phyloP scores from a whole-genome alignment of 176 grass and related monocot species.

The Bromus sterilis region DNA sequence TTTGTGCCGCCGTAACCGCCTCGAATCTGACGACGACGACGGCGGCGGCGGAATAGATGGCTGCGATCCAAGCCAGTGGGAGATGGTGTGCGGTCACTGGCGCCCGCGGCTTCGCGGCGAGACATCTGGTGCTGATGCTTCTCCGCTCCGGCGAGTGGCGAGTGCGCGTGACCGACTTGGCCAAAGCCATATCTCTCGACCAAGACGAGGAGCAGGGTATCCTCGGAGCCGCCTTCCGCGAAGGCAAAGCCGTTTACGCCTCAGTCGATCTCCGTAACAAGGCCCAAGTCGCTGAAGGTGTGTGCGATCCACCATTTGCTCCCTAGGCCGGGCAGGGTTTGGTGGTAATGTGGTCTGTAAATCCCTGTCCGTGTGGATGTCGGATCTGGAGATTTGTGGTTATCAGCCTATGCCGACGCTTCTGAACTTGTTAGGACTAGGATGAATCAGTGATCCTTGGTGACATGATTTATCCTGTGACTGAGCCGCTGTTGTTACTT shows the following conservation, averaged over 20 bases:
- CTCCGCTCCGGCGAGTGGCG: conserved; percentile 67
- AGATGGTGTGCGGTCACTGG: conserved; percentile 87
- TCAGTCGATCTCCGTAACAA: conserved; percentile 79
- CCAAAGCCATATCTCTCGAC: conserved; percentile 54
- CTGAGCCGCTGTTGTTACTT: not conserved
- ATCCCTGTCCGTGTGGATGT: not conserved
- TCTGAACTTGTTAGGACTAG: not conserved
- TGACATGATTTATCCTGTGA: not conserved
- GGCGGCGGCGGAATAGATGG: conserved; percentile 6
- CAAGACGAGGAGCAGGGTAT: conserved; percentile 57
- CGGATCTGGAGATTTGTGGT: not conserved
- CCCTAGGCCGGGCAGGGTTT: not conserved
- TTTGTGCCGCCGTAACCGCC: not conserved
- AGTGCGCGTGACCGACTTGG: conserved; percentile 79
- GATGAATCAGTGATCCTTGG: not conserved
- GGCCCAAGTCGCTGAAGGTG: conserved; percentile 69
- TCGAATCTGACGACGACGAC: conserved; percentile 21
- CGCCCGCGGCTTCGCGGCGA: conserved; percentile 82
- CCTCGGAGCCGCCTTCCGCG: conserved; percentile 59
- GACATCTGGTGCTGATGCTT: conserved; percentile 66
- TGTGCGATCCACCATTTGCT: conserved; percentile 1
- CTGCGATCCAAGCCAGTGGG: not conserved
- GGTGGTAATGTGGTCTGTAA: not conserved
- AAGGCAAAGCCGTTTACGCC: conserved; percentile 52
- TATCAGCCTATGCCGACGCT: not conserved